Percentiles rank a stretch among this genome's conserved stretches.
Evolutionary conservation across 257 asterid species (phyloP).

Genomic region (Nicotiana knightiana): DNA sequence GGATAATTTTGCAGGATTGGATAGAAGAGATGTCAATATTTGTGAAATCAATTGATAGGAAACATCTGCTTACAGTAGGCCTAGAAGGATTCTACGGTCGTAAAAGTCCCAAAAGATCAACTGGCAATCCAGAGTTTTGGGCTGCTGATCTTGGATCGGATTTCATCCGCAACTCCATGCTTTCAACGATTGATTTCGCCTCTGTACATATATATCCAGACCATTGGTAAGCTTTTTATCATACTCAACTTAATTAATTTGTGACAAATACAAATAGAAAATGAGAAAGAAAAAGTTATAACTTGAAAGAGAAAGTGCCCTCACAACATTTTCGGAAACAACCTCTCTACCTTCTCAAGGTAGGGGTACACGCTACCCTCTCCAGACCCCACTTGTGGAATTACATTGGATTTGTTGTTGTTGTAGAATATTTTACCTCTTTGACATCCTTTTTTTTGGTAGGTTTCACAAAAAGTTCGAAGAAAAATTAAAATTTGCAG

Average conservation of each 20-base stretch:
- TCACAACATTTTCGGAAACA: too few relatives aligned
- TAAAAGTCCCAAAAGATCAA: conserved; percentile 62
- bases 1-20: conserved; percentile 74
- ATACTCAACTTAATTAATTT: background rate
- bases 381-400: too few relatives aligned
- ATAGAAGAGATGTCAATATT: conserved; percentile 92
- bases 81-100: conserved; percentile 98
- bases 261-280: background rate
- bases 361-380: too few relatives aligned
- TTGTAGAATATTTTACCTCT: background rate
- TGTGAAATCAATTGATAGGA: conserved; percentile 74
- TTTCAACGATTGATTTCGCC: conserved; percentile 82
- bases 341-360: too few relatives aligned
- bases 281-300: too few relatives aligned
- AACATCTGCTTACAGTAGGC: conserved; percentile 86
- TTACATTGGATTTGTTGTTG: too few relatives aligned
- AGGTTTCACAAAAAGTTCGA: conserved; percentile 85
- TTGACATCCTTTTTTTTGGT: conserved; percentile 6
- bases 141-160: conserved; percentile 96
- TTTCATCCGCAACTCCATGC: conserved; percentile 78
- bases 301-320: too few relatives aligned
- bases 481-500: conserved; percentile 54
- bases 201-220: conserved; percentile 98
- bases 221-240: conserved; percentile 63
- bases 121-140: conserved; percentile 90